A percentile compares a stretch with the other conserved stretches of the same genome.
These are phyloP conservation scores for Aristolochia fimbriata DNA, from an alignment of 164 flowering plant species.

Conservation along the genomic window DNA sequence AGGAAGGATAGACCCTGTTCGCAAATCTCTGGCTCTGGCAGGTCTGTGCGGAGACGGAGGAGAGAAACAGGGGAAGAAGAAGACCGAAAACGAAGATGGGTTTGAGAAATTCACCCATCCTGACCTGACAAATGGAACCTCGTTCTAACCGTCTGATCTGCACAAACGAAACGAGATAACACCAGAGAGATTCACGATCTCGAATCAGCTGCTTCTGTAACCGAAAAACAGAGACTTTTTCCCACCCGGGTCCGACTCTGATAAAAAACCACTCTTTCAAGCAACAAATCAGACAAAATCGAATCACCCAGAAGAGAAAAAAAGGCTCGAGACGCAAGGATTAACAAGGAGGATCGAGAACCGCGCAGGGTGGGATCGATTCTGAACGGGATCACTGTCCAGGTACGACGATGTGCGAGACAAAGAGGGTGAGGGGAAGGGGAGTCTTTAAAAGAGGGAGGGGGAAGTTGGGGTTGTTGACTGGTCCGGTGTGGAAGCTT, in stretches of 20 bases:
- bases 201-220: neutral
- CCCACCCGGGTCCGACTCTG: neutral
- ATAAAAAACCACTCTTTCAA: neutral
- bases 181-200: neutral
- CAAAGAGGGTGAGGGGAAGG: neutral
- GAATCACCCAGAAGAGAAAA: neutral
- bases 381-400: neutral
- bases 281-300: neutral
- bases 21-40: constrained; percentile 2
- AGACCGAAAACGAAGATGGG: constrained; percentile 6
- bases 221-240: neutral
- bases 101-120: neutral
- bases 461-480: constrained; percentile 8
- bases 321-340: neutral
- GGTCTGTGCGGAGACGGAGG: constrained; percentile 8
- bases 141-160: too few species aligned
- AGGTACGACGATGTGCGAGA: neutral
- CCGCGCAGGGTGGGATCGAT: neutral
- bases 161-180: too few species aligned
- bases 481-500: constrained; percentile 5
- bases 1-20: constrained; percentile 3
- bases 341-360: neutral
- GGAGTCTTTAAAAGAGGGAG: neutral
- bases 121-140: neutral
- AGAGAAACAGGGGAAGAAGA: constrained; percentile 2